Evolutionary conservation across 192 early-diverging fungal genomes (phyloP).

Genomic region (Pilaira anomala): DNA sequence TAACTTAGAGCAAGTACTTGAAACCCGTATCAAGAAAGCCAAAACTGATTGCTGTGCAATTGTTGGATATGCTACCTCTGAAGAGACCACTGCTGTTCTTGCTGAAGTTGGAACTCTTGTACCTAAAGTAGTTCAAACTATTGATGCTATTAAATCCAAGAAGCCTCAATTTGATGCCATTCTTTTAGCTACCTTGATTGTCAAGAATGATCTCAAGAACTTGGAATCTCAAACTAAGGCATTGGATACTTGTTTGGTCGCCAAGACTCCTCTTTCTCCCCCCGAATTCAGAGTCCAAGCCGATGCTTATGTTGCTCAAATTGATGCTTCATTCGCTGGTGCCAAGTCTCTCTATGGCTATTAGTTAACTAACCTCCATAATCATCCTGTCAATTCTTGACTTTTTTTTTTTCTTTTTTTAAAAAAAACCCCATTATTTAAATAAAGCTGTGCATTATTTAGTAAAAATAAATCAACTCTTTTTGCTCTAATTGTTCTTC

Average conservation of each 20-base stretch:
- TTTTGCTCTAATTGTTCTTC: no score
- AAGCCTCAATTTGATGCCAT: slow-evolving; percentile 10
- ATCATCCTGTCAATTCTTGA: no score
- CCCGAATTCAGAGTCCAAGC: background rate
- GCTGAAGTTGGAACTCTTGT: slow-evolving; percentile 2
- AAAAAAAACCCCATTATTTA: no score
- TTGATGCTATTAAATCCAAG: slow-evolving; percentile 1
- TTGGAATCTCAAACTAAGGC: slow-evolving; percentile 2
- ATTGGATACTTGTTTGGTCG: slow-evolving; percentile 6
- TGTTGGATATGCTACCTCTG: background rate
- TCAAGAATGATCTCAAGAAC: background rate
- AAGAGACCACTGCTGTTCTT: slow-evolving; percentile 11
- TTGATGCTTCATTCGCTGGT: slow-evolving; percentile 3
- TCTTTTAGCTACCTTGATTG: slow-evolving; percentile 3
- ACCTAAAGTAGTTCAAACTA: background rate
- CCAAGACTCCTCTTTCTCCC: slow-evolving; percentile 2
- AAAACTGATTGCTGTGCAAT: slow-evolving; percentile 3
- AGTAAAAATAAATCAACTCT: no score
- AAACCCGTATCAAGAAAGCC: slow-evolving; percentile 9
- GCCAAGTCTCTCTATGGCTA: background rate
- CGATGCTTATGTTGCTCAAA: background rate
- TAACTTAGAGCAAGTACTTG: background rate
- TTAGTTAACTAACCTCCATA: no score
- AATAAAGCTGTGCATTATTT: no score
- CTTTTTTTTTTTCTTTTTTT: no score